Percentiles rank a stretch among this genome's conserved stretches.
phyloP scores from a whole-genome alignment of 768 basidiomycete species.

The Kwoniella sp. region DNA sequence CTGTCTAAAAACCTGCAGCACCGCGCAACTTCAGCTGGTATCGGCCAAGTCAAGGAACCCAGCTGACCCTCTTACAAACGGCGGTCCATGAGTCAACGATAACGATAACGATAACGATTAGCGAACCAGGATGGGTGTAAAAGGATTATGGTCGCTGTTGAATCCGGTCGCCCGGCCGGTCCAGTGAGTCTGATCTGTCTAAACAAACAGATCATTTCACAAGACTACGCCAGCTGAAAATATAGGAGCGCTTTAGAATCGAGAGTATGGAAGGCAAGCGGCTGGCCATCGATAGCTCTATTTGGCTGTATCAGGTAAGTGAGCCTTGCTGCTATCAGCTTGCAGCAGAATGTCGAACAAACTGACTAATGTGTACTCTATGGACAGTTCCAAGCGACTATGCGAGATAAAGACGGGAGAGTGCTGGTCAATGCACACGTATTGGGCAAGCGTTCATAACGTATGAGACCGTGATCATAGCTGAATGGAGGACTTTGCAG shows the following conservation, averaged over 20 bases:
- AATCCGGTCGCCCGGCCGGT: slow-evolving; percentile 92
- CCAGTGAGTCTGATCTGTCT: slow-evolving; percentile 65
- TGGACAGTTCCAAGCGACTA: slow-evolving; percentile 83
- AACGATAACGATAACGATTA: not conserved
- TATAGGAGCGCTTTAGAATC: no score
- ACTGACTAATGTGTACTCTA: no score
- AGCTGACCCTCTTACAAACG: no score
- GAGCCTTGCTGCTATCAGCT: no score
- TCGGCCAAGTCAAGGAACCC: no score
- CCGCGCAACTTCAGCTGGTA: no score
- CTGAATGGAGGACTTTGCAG: slow-evolving; percentile 22
- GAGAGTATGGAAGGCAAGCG: slow-evolving; percentile 94
- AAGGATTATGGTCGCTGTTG: slow-evolving; percentile 90
- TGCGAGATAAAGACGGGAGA: slow-evolving; percentile 95
- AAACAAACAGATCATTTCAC: no score
- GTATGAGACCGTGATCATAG: not conserved
- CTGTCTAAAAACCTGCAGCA: no score
- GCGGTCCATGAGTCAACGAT: not conserved
- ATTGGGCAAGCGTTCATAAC: slow-evolving; percentile 63
- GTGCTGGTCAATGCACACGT: slow-evolving; percentile 91
- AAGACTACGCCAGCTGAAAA: no score
- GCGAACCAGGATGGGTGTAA: slow-evolving; percentile 77
- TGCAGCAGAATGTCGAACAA: not conserved
- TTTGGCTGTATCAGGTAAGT: slow-evolving; percentile 93
- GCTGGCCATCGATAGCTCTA: slow-evolving; percentile 97